Evolutionary conservation across 306 rosid genomes (phyloP), one percentile per base, ranked within the genome.

Genomic region (Phaseolus lunatus): DNA sequence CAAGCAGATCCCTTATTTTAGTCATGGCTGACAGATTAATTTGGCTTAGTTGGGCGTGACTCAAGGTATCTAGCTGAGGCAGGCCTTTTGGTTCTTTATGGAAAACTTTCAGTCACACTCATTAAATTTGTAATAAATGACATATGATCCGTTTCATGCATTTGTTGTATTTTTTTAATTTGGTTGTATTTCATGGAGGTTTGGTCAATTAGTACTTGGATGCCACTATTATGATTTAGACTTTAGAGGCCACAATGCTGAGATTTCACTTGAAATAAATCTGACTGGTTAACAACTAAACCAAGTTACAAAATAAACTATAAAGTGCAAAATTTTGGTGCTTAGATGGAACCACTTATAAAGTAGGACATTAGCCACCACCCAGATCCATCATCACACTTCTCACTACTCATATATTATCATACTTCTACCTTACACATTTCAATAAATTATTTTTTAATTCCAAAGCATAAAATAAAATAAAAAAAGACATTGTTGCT

Each of bases 11-110:
- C 80, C 78, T 62, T 76, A 76, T 78, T 86, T 86, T 81, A 71
- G 65, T 68, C 70, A 18, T 33, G 47, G 74, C 31, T 72, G 82
- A 79, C 83, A 78, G 85, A 79, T 82, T 62, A 66, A 73, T 80
- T 64, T 68, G 82, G 83, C 70, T 71, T 83, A 76, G 86, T 83
- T 78, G 86, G 86, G 85, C 74, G 86, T 89, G 85, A 82, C 87
- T 77, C 87, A 76, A 82, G 82, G 78, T 72, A 83, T 86, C 84
- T 77, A 70, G 85, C 76, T 69, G 77, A 64, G 82, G 80, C 80
- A 86, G 88, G 77, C 76, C 77, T 68, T 68, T 54, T 78, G 59
- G 62, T 78, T 59, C 81, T 80, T 75, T 76, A 50, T 26, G 80
- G 82, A 64, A 87, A 73, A 41, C 61, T 66, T 79, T 74, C 39